A percentile compares a stretch with the other conserved stretches of the same genome.
phyloP scores from a whole-genome alignment of 2,329 filamentous ascomycete species.

The Elsinoe australis region DNA sequence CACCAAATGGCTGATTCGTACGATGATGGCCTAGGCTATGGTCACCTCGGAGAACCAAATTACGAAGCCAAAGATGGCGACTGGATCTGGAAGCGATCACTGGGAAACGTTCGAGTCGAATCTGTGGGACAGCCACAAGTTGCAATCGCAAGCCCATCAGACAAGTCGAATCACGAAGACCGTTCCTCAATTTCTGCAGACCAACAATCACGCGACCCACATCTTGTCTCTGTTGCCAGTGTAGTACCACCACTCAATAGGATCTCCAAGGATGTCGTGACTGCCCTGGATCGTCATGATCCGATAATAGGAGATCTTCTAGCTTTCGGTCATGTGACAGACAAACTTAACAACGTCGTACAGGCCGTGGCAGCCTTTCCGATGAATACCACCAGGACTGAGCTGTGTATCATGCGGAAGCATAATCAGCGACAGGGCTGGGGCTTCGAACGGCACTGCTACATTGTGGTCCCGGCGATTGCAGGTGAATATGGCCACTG shows the following conservation, averaged over 20 bases:
- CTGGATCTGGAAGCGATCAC: slow-evolving; percentile 43
- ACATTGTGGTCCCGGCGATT: slow-evolving; percentile 42
- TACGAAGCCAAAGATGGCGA: slow-evolving; percentile 42
- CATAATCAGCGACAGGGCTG: slow-evolving; percentile 50
- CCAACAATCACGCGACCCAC: slow-evolving; percentile 19
- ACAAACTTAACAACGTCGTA: slow-evolving; percentile 28
- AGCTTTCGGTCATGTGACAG: slow-evolving; percentile 49
- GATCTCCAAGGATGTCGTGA: slow-evolving; percentile 29
- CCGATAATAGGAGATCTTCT: slow-evolving; percentile 41
- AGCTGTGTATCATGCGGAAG: slow-evolving; percentile 49
- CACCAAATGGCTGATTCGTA: slow-evolving; percentile 51
- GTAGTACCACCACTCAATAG: slow-evolving; percentile 22
- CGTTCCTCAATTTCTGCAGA: not conserved
- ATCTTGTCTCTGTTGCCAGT: slow-evolving; percentile 22
- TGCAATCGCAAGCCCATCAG: slow-evolving; percentile 23
- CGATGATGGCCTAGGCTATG: slow-evolving; percentile 44
- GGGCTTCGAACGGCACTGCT: slow-evolving; percentile 39
- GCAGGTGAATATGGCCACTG: slow-evolving; percentile 47
- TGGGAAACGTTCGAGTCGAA: slow-evolving; percentile 23
- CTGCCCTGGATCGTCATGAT: slow-evolving; percentile 32
- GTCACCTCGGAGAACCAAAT: slow-evolving; percentile 45
- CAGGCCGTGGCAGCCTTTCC: slow-evolving; percentile 30
- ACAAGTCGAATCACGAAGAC: slow-evolving; percentile 8
- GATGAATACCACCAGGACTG: slow-evolving; percentile 51
- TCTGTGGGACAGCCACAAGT: slow-evolving; percentile 26